Percentiles rank a stretch among this genome's conserved stretches.
Conservation (phyloP, 305 asterid species). For the Euphrasia arctica region DNA sequence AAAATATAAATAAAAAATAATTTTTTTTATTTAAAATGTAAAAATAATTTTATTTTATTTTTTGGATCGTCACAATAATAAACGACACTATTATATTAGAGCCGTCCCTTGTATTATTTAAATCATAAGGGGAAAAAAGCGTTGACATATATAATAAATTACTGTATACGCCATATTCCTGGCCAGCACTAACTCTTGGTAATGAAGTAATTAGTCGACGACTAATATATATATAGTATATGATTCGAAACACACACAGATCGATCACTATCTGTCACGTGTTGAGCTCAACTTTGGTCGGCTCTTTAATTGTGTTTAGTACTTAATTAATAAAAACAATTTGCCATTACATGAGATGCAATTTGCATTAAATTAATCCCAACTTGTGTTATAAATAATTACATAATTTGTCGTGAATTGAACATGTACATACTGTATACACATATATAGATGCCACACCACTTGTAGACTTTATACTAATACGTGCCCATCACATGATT, state of each 20-base stretch:
- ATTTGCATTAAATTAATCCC: conserved; percentile 36
- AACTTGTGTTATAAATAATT: conserved; percentile 26
- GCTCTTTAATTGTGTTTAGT: conserved; percentile 23
- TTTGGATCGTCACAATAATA: too few species aligned
- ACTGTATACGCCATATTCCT: too few species aligned
- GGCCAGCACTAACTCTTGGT: conserved; percentile 17
- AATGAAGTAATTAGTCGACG: conserved; percentile 29
- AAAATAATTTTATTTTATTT: too few species aligned
- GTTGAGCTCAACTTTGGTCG: conserved; percentile 48
- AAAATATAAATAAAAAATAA: too few species aligned
- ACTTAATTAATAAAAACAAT: neutral
- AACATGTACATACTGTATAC: neutral
- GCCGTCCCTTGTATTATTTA: too few species aligned
- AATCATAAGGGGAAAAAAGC: neutral
- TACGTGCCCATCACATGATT: conserved; percentile 51
- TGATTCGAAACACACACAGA: conserved; percentile 41
- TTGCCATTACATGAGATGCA: conserved; percentile 28
- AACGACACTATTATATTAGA: too few species aligned
- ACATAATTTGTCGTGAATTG: neutral
- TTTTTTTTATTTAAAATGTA: too few species aligned
- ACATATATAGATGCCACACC: conserved; percentile 30
- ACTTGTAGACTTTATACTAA: neutral
- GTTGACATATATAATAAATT: conserved; percentile 27
- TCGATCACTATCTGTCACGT: conserved; percentile 46
- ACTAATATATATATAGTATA: conserved; percentile 13